A percentile compares a stretch with the other conserved stretches of the same genome.
Conservation (phyloP, 208 protist genomes). For the Borovskyia barvae region DNA sequence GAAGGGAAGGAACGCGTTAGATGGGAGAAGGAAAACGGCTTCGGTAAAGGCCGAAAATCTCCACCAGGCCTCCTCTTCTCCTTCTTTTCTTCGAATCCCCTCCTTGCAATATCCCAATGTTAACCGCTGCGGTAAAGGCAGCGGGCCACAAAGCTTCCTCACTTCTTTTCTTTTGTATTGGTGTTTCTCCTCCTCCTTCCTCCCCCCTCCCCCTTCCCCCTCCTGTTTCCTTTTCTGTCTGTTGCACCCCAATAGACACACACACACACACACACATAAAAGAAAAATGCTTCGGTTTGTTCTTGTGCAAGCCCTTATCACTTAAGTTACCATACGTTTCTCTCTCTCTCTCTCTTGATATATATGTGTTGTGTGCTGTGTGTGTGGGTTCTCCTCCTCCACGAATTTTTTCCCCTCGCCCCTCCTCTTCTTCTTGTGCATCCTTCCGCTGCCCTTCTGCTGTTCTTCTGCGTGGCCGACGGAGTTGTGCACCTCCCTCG, state of each 20-base stretch:
- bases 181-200: slow-evolving; percentile 2
- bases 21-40: no score
- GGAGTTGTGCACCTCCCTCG: background rate
- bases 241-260: background rate
- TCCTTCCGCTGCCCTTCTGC: background rate
- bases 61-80: no score
- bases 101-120: background rate
- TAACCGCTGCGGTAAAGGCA: background rate
- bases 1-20: no score
- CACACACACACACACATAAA: background rate
- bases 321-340: no score
- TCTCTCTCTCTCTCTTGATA: background rate
- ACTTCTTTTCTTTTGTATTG: background rate
- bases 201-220: background rate
- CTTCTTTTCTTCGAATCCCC: no score
- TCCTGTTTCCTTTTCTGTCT: background rate
- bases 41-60: no score
- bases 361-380: background rate
- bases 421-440: background rate
- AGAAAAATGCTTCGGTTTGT: no score
- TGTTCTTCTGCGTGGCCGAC: background rate
- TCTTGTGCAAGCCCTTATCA: no score
- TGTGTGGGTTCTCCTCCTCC: background rate
- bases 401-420: background rate
- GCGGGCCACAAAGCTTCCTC: background rate